phyloP scores from a whole-genome alignment of 495 filamentous ascomycete species.

The Ascobolus immersus region DNA sequence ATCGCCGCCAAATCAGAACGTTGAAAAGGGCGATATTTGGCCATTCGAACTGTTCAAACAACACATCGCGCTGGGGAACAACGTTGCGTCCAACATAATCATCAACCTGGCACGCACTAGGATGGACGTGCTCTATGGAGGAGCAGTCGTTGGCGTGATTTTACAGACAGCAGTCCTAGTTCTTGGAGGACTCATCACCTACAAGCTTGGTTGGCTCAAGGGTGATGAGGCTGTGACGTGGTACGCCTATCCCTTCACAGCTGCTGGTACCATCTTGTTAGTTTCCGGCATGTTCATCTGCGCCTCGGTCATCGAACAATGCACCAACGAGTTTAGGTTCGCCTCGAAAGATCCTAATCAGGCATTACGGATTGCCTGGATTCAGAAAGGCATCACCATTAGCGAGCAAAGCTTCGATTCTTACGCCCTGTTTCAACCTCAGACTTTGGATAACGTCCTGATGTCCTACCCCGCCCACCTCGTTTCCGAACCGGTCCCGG shows the following conservation, averaged over 20 bases:
- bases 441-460: neutral
- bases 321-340: constrained; percentile 3
- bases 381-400: constrained; percentile 5
- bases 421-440: constrained; percentile 3
- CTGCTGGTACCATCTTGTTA: constrained; percentile 3
- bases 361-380: constrained; percentile 6
- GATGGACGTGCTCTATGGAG: too few relatives aligned
- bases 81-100: too few relatives aligned
- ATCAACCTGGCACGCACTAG: too few relatives aligned
- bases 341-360: neutral
- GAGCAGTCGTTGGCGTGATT: too few relatives aligned
- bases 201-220: constrained; percentile 2
- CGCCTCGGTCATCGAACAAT: constrained; percentile 5
- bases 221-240: neutral
- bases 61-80: too few relatives aligned
- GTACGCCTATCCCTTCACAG: constrained; percentile 8
- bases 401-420: constrained; percentile 6
- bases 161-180: constrained; percentile 5
- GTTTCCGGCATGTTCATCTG: constrained; percentile 7
- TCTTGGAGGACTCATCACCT: constrained; percentile 4
- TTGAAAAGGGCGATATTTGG: too few relatives aligned
- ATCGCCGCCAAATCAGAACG: too few relatives aligned
- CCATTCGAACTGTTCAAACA: too few relatives aligned
- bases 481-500: too few relatives aligned
- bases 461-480: too few relatives aligned